Conservation (phyloP, 129 eudicot species). For the Centaurea solstitialis region DNA sequence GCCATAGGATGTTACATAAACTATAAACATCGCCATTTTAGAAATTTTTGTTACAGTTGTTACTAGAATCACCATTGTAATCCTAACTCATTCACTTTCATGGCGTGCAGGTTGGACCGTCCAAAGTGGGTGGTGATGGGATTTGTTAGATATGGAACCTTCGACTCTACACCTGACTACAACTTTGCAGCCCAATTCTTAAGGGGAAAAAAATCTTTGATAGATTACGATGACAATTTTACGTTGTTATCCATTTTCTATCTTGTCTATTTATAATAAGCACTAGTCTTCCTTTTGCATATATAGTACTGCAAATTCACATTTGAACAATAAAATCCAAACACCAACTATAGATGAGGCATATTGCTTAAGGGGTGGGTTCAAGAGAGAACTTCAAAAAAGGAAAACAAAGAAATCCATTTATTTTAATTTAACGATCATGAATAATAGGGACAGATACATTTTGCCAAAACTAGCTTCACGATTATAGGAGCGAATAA, state of each 20-base stretch:
- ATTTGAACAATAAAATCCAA: constrained; percentile 8
- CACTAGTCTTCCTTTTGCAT: neutral
- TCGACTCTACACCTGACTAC: neutral
- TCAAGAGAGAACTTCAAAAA: neutral
- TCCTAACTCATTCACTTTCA: neutral
- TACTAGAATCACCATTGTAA: neutral
- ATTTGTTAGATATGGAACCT: neutral
- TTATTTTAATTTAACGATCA: neutral
- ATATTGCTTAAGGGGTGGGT: neutral
- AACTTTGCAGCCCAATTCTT: neutral
- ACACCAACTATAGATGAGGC: neutral
- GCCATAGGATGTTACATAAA: no score
- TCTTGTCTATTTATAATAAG: neutral
- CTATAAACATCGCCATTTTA: no score
- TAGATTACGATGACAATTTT: neutral
- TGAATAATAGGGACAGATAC: neutral
- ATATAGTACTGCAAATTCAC: constrained; percentile 2
- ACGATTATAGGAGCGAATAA: neutral
- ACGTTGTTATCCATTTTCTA: neutral
- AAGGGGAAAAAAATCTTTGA: neutral
- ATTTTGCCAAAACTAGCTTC: neutral
- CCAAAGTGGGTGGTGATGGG: neutral
- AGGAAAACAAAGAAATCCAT: neutral
- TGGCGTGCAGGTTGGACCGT: neutral
- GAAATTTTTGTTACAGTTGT: neutral